Conservation (phyloP, 768 basidiomycete genomes). For the Xerocomus brunneocitrinus region DNA sequence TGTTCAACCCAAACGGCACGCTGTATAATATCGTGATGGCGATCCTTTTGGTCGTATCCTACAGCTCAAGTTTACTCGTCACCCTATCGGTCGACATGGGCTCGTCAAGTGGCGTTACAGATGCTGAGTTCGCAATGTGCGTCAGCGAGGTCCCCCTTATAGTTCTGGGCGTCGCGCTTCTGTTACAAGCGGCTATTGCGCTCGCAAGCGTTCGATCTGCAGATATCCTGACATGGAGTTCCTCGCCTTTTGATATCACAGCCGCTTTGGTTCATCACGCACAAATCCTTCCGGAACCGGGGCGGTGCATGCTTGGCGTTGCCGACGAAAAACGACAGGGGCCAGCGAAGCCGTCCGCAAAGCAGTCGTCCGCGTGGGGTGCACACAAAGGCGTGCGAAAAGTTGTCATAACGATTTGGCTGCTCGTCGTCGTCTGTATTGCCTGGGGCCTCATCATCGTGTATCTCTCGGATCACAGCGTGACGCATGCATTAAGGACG, state of each 20-base stretch:
- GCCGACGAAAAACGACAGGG: conserved; percentile 1
- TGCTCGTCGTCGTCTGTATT: conserved; percentile 17
- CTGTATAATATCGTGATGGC: conserved; percentile 21
- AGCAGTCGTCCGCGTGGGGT: conserved; percentile 27
- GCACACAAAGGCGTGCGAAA: conserved; percentile 23
- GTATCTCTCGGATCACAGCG: conserved; percentile 3
- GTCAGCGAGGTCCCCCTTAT: conserved; percentile 26
- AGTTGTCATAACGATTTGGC: conserved; percentile 22
- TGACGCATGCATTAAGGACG: conserved; percentile 1
- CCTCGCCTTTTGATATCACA: conserved; percentile 28
- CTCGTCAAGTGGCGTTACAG: conserved; percentile 9
- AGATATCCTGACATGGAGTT: conserved; percentile 31
- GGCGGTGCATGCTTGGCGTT: conserved; percentile 27
- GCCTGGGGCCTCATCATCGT: conserved; percentile 20
- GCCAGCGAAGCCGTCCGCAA: conserved; percentile 12
- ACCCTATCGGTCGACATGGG: conserved; percentile 12
- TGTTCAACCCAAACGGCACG: conserved; percentile 22
- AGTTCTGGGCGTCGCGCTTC: conserved; percentile 23
- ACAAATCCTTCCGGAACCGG: conserved; percentile 14
- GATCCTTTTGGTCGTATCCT: conserved; percentile 28
- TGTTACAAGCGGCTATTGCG: conserved; percentile 23
- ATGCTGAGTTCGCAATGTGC: conserved; percentile 9
- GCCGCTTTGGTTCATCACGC: conserved; percentile 28
- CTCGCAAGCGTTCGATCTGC: conserved; percentile 18
- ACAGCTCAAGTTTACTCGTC: conserved; percentile 26